A percentile compares a stretch with the other conserved stretches of the same genome.
These are phyloP conservation scores for Oryza meridionalis DNA, from an alignment of 176 grass and related monocot genomes.

Conservation along the genomic window DNA sequence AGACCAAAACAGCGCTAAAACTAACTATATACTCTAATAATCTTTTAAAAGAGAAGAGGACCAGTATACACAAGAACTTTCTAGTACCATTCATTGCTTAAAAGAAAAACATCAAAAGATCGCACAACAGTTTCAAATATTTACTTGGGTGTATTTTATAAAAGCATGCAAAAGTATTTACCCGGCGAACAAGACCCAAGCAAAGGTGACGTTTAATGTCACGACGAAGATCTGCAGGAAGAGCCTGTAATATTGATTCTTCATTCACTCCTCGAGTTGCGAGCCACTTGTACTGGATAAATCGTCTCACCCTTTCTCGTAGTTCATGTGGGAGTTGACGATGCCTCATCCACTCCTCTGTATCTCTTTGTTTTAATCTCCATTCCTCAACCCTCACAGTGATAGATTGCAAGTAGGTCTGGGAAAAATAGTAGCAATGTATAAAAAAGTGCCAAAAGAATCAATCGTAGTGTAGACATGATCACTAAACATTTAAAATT, in stretches of 20 bases:
- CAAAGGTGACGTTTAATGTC: conserved; percentile 97
- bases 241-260: conserved; percentile 74
- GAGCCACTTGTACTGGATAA: conserved; percentile 97
- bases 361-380: conserved; percentile 97
- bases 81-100: background rate
- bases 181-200: conserved; percentile 87
- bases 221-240: conserved; percentile 85
- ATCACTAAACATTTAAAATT: conserved; percentile 25
- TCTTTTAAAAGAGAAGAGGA: background rate
- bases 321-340: conserved; percentile 79
- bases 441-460: background rate
- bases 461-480: background rate
- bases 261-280: conserved; percentile 94
- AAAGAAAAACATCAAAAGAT: background rate
- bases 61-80: background rate
- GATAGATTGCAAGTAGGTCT: conserved; percentile 97
- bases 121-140: background rate
- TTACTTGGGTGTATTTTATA: background rate
- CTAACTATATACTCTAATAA: background rate
- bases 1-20: background rate
- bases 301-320: conserved; percentile 70
- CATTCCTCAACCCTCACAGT: conserved; percentile 92
- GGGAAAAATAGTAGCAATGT: conserved; percentile 21
- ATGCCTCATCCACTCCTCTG: conserved; percentile 98
- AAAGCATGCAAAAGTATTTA: conserved; percentile 49